A percentile compares a stretch with the other conserved stretches of the same genome.
These are phyloP conservation scores for Hypsizygus ulmarius DNA, from an alignment of 1,284 basidiomycete species.

Conservation along the genomic window DNA sequence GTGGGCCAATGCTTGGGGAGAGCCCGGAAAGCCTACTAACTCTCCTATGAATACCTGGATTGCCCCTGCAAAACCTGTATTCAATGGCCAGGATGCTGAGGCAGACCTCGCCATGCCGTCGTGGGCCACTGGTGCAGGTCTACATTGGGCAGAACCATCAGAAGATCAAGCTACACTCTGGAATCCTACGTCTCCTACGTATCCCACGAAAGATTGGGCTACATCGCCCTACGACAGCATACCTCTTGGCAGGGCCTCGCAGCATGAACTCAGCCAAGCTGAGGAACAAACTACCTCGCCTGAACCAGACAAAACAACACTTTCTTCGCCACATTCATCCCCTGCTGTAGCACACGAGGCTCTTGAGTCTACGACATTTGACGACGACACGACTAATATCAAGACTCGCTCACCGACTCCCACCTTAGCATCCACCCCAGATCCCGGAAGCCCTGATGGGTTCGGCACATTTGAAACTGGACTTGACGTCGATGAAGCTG, in stretches of 20 bases:
- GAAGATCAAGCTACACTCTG: conserved; percentile 35
- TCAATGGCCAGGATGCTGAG: conserved; percentile 45
- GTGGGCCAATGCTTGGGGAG: conserved; percentile 66
- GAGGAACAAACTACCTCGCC: conserved; percentile 12
- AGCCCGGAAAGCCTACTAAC: conserved; percentile 34
- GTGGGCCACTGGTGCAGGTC: conserved; percentile 46
- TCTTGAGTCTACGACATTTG: conserved; percentile 1
- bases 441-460: conserved; percentile 45
- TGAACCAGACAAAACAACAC: conserved; percentile 4
- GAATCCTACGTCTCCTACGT: conserved; percentile 19
- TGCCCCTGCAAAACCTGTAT: conserved; percentile 15
- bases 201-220: conserved; percentile 19
- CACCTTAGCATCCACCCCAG: conserved; percentile 8
- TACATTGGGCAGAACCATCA: conserved; percentile 48
- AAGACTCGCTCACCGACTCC: conserved; percentile 7
- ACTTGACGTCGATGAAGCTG: conserved; percentile 27
- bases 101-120: conserved; percentile 51
- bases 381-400: conserved; percentile 9
- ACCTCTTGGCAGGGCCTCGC: conserved; percentile 26
- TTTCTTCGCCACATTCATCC: conserved; percentile 9
- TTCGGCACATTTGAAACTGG: conserved; percentile 64
- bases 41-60: conserved; percentile 24
- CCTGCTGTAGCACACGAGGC: conserved; percentile 8
- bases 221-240: conserved; percentile 40
- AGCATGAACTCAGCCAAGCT: conserved; percentile 13